Base-by-base conservation (phyloP, 768 basidiomycete species). In the Holtermanniella nyarrowii region DNA sequence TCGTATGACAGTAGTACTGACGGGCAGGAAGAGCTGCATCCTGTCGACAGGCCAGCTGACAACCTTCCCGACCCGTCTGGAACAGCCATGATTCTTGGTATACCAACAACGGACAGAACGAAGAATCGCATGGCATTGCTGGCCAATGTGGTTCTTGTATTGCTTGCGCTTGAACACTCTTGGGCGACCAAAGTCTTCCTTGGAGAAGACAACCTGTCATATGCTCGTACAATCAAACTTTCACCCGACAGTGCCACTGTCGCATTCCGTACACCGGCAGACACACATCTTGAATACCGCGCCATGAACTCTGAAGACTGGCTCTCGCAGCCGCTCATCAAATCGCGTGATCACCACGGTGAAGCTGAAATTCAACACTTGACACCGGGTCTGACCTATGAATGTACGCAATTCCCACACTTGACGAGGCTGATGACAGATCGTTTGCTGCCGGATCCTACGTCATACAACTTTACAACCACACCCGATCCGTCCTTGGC, bases 21-120 rank as follows among this genome's bases (percentile, higher is more conserved):
- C 16, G 31, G 31, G 16, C 31, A 37, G 31, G 31, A 37, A 7
- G 10, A 37, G 10, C 31, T 37, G 10, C 31, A 37, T 16, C 31
- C 31, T 37, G 10, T 37, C 31, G 7, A 7, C 31, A 7, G 10
- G 10, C 31, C 31, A 7, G 16, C 31, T 37, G 10, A 61, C 45
- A 57, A 45, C 31, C 48, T 61, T 39, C 57, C 60, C 13, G 56
- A 56, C 46, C 51, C 58, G 26, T 43, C 39, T 16, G 58, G 58
- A 54, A 54, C 58, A 21, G 22, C 41, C 18, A 49, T 61, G 11
- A 56, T 61, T 52, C 40, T 48, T 10, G 60, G 60, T 3, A 51
- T 51, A 7, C 40, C 47, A 2, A 52, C 55, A 12, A 42, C 26
- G 20, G 39, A 23, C 50, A 10, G 50, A 18, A 16, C 47, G 11